Conservation (phyloP, 2,329 filamentous ascomycete genomes). For the Alternaria sp. region DNA sequence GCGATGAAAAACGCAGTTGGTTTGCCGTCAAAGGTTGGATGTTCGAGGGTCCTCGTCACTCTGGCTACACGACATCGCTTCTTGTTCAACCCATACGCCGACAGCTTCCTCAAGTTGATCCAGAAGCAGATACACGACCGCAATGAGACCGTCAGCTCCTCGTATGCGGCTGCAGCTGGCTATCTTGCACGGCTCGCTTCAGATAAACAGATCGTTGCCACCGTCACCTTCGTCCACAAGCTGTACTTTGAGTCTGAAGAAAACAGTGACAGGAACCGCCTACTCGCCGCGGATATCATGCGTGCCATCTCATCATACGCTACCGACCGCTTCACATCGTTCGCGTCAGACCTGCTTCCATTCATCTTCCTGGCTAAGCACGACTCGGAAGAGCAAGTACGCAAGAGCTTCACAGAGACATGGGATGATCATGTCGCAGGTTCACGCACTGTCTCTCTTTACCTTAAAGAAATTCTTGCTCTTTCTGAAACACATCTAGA, state of each 20-base stretch:
- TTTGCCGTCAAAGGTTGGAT: conserved; percentile 92
- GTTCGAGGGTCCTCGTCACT: conserved; percentile 81
- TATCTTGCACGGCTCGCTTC: conserved; percentile 76
- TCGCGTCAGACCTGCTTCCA: conserved; percentile 78
- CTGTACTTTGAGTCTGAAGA: conserved; percentile 86
- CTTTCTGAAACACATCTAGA: conserved; percentile 73
- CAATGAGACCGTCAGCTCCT: conserved; percentile 90
- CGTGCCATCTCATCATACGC: conserved; percentile 84
- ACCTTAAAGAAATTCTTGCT: conserved; percentile 79
- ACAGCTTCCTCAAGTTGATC: conserved; percentile 76
- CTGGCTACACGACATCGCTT: conserved; percentile 80
- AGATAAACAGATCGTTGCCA: conserved; percentile 63
- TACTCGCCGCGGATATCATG: conserved; percentile 82
- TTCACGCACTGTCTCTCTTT: conserved; percentile 78
- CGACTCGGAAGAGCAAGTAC: conserved; percentile 80
- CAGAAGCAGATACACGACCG: conserved; percentile 85
- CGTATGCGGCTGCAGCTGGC: conserved; percentile 84
- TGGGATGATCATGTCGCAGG: conserved; percentile 94
- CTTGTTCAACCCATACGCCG: conserved; percentile 76
- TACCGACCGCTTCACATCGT: conserved; percentile 81
- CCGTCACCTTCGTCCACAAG: conserved; percentile 63
- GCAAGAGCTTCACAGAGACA: conserved; percentile 79
- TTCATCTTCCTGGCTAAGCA: conserved; percentile 89
- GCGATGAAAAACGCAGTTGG: conserved; percentile 87
- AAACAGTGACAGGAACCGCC: conserved; percentile 71